Evolutionary conservation across 768 basidiomycete species (phyloP).

Genomic region (Cyclocybe cylindracea): DNA sequence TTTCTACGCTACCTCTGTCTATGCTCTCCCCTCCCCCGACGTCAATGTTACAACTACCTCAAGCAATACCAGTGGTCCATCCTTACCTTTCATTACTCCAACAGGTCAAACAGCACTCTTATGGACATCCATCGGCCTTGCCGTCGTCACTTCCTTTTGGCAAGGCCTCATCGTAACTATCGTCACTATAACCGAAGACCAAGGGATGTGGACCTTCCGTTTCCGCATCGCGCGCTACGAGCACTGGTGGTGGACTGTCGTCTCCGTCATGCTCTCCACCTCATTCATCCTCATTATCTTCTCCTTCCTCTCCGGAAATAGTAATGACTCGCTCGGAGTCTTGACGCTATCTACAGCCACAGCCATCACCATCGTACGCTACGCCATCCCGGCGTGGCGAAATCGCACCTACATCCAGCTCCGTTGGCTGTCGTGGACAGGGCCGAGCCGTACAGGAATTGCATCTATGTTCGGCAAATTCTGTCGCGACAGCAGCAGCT

Average conservation of each 20-base stretch:
- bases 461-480: not conserved
- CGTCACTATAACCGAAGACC: slow-evolving; percentile 11
- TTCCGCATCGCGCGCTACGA: slow-evolving; percentile 13
- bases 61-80: not conserved
- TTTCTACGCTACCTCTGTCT: too few relatives aligned
- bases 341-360: slow-evolving; percentile 13
- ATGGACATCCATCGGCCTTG: slow-evolving; percentile 10
- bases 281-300: slow-evolving; percentile 11
- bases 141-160: slow-evolving; percentile 8
- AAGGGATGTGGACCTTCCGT: slow-evolving; percentile 15
- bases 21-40: too few relatives aligned
- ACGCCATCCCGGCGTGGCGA: slow-evolving; percentile 13
- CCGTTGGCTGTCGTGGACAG: slow-evolving; percentile 13
- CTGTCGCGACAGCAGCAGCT: not conserved
- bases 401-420: slow-evolving; percentile 6
- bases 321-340: slow-evolving; percentile 9
- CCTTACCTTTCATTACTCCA: slow-evolving; percentile 1
- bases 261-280: slow-evolving; percentile 8
- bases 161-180: slow-evolving; percentile 9
- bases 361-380: slow-evolving; percentile 8
- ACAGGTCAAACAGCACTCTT: slow-evolving; percentile 7
- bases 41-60: too few relatives aligned
- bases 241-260: slow-evolving; percentile 12
- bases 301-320: slow-evolving; percentile 13
- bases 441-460: slow-evolving; percentile 10